phyloP scores from a whole-genome alignment of 257 asterid genomes.

The Paraleonurus japonicus region DNA sequence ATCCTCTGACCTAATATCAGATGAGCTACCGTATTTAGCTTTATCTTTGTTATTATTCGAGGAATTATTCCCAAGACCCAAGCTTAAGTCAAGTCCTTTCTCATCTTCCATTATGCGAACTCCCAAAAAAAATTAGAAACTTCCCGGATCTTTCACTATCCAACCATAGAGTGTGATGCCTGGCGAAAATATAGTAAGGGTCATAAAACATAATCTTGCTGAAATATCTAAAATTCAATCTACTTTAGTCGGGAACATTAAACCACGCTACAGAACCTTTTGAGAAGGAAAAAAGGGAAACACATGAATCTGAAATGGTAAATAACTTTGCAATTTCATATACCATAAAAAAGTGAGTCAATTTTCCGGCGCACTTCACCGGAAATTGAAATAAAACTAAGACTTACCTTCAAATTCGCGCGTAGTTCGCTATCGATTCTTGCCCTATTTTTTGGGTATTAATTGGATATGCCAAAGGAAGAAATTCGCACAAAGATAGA shows the following conservation, averaged over 20 bases:
- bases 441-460: background rate
- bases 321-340: background rate
- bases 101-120: conserved; percentile 63
- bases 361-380: background rate
- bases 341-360: background rate
- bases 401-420: background rate
- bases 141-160: conserved; percentile 3
- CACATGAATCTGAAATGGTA: background rate
- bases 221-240: background rate
- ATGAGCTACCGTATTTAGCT: conserved; percentile 56
- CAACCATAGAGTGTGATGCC: conserved; percentile 16
- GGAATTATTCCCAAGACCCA: conserved; percentile 61
- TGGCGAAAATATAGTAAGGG: background rate
- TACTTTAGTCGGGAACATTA: background rate
- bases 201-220: background rate
- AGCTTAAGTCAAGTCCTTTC: conserved; percentile 76
- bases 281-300: background rate
- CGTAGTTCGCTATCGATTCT: background rate
- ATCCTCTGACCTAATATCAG: conserved; percentile 59
- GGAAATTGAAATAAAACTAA: background rate
- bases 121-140: background rate
- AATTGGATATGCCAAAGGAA: background rate
- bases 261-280: background rate
- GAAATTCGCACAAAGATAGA: background rate
- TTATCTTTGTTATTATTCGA: conserved; percentile 35